Evolutionary conservation across 768 basidiomycete species (phyloP).

Genomic region (Strobilomyces dryophilus): DNA sequence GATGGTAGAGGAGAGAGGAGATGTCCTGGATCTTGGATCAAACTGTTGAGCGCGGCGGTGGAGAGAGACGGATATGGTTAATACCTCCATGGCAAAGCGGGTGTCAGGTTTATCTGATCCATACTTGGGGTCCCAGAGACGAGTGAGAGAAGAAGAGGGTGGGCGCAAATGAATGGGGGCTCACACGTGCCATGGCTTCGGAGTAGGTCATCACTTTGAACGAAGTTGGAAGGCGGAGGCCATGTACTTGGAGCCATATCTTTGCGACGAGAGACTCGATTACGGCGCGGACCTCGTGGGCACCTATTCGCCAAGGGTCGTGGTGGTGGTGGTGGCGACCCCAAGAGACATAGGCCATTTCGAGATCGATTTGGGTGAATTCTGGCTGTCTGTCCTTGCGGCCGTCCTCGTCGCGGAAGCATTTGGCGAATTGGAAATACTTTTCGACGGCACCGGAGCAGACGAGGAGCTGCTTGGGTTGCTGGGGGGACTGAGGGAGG

Average conservation of each 20-base stretch:
- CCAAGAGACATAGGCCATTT: constrained; percentile 95
- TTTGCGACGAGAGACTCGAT: constrained; percentile 70
- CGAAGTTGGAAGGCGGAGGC: constrained; percentile 50
- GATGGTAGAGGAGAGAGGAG: constrained; percentile 28
- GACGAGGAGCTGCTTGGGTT: constrained; percentile 91
- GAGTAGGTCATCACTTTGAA: constrained; percentile 86
- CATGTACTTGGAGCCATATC: constrained; percentile 74
- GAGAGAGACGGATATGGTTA: constrained; percentile 7
- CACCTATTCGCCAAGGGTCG: constrained; percentile 80
- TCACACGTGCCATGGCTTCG: constrained; percentile 86
- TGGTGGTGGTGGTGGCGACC: constrained; percentile 32
- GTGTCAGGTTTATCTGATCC: constrained; percentile 96
- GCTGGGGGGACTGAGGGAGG: constrained; percentile 91
- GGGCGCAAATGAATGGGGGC: constrained; percentile 23
- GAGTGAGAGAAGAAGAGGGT: constrained; percentile 18
- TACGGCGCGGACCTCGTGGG: constrained; percentile 71
- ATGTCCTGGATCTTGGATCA: constrained; percentile 33
- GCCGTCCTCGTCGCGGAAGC: constrained; percentile 95
- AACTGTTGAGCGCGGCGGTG: constrained; percentile 9
- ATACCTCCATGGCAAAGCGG: constrained; percentile 82
- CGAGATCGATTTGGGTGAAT: constrained; percentile 95
- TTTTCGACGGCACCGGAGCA: constrained; percentile 85
- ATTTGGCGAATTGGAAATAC: constrained; percentile 91
- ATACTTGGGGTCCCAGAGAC: constrained; percentile 47
- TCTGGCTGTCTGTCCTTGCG: constrained; percentile 94